A percentile compares a stretch with the other conserved stretches of the same genome.
Conservation (phyloP, 495 filamentous ascomycete species). For the Aspergillus steynii region DNA sequence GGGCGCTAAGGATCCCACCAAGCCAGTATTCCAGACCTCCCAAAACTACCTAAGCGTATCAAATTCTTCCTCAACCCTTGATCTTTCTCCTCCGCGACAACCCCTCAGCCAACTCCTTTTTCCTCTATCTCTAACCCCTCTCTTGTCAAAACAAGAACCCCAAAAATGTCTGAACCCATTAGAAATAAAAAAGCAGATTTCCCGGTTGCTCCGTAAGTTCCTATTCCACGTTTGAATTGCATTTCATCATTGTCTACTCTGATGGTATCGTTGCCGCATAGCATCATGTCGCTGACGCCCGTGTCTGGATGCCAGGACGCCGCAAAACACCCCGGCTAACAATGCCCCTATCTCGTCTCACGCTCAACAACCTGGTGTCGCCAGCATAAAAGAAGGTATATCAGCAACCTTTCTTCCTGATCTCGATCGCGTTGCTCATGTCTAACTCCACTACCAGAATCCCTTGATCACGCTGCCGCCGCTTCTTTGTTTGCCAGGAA, state of each 20-base stretch:
- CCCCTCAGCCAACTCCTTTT: conserved; percentile 23
- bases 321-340: conserved; percentile 92
- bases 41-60: conserved; percentile 39
- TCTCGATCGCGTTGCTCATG: background rate
- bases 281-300: conserved; percentile 25
- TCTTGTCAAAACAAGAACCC: background rate
- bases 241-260: background rate
- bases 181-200: conserved; percentile 86
- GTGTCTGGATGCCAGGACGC: conserved; percentile 62
- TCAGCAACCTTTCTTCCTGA: conserved; percentile 22
- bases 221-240: background rate
- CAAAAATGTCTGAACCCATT: conserved; percentile 84
- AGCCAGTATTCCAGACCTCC: conserved; percentile 45
- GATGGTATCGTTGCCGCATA: conserved; percentile 1
- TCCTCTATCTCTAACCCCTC: conserved; percentile 6
- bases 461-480: conserved; percentile 80
- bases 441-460: conserved; percentile 58
- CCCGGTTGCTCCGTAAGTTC: conserved; percentile 77
- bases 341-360: conserved; percentile 97
- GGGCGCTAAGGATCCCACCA: conserved; percentile 52
- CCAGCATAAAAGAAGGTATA: conserved; percentile 96
- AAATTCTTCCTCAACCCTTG: conserved; percentile 38
- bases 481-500: conserved; percentile 93
- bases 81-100: conserved; percentile 27
- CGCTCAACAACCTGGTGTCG: conserved; percentile 90